These are phyloP conservation scores for Fonsecaea erecta DNA, from an alignment of 2,329 filamentous ascomycete species.

Conservation along the genomic window DNA sequence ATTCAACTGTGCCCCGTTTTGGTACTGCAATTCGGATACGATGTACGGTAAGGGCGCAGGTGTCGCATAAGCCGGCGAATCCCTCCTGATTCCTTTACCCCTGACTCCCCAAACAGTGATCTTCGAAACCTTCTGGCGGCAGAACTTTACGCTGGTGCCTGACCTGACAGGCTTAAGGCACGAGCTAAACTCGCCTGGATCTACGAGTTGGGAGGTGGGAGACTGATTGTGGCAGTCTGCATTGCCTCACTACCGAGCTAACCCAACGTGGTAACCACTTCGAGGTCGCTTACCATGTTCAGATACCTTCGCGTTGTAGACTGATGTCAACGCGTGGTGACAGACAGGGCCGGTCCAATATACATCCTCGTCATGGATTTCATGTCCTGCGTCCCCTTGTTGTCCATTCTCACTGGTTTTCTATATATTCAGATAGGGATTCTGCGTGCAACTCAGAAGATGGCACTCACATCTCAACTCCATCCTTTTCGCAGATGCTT, in stretches of 20 bases:
- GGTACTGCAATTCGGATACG: background rate
- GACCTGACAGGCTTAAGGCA: background rate
- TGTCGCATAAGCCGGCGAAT: background rate
- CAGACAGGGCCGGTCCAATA: background rate
- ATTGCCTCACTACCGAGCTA: background rate
- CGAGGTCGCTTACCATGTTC: background rate
- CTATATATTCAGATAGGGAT: background rate
- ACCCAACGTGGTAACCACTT: background rate
- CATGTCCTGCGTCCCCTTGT: background rate
- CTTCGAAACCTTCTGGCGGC: background rate
- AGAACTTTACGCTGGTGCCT: background rate
- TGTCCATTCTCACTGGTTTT: background rate
- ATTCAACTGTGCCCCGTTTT: background rate
- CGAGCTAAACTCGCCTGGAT: background rate
- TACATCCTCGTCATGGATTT: background rate
- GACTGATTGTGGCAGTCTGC: background rate
- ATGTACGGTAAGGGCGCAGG: background rate
- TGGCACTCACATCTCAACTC: background rate
- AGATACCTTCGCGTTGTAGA: background rate
- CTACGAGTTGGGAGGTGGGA: background rate
- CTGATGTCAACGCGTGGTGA: background rate
- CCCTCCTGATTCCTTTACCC: background rate
- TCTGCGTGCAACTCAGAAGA: background rate
- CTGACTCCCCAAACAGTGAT: background rate
- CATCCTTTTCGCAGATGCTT: background rate